Base-by-base conservation (phyloP, 2,329 filamentous ascomycete species). In the Fusarium hostae region DNA sequence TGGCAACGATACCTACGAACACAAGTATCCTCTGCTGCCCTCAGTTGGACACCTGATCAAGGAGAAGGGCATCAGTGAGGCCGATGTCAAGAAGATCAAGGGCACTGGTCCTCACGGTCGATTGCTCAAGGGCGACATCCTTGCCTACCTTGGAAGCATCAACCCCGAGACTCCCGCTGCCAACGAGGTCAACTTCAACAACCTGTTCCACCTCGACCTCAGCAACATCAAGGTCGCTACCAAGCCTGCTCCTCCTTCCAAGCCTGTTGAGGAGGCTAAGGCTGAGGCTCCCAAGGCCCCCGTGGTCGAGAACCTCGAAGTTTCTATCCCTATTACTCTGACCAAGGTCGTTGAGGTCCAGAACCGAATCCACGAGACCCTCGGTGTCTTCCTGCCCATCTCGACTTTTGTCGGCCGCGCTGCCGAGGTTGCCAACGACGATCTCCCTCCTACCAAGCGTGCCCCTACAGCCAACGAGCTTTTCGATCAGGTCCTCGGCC, bases 121-220 rank as follows among this genome's bases (percentile, higher is more conserved):
- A 68, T 86, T 99, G 59, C 87, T 99, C 69, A 99, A 99, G 87
- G 96, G 96, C 61, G 96, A 99, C 79, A 92, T 99, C 10, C 89
- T 99, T 59, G 95, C 94, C 51, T 96, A 95, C 81, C 82, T 98
- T 20, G 96, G 96, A 70, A 86, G 87, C 75, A 94, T 98, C 77
- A 86, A 91, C 66, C 85, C 90, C 70, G 86, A 90, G 65, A 92
- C 93, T 74, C 92, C 95, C 4, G 87, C 89, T 26, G 86, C 90
- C 68, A 87, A 94, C 75, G 92, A 93, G 60, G 85, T 88, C 63
- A 90, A 89, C 57, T 91, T 97, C 78, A 86, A 89, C 66, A 91
- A 94, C 81, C 89, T 96, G 52, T 85, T 89, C 44, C 94, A 97
- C 81, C 90, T 99, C 58, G 95, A 99, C 80, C 89, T 99, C 28